Evolutionary conservation across 139 green algal genomes (phyloP), one percentile per base, ranked within the genome.

Genomic region (Desmodesmus armatus): DNA sequence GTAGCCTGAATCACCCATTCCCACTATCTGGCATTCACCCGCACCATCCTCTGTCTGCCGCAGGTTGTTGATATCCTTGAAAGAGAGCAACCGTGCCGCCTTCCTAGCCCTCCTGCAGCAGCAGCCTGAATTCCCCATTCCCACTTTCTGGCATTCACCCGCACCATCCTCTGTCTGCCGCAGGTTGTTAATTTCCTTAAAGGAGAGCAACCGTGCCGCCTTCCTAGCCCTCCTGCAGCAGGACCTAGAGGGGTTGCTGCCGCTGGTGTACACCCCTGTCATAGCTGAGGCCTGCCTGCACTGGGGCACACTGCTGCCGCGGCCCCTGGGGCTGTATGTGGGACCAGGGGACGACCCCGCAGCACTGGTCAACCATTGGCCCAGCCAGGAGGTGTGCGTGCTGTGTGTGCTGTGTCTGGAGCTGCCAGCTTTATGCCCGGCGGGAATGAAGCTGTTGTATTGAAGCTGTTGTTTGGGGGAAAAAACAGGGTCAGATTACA

Each of bases 81-180:
- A 82, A 29, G 87, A 90, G 37, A 70, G 43, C 3, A 80, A 83
- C 69, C 4, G 27, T 33, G 82, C 27, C 35, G 80, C 69, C 5
- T 90, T 90, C n/a, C 77, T 65, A n/a, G 37, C 67, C 0, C 58
- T 90, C 35, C 63, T 90, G 35, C 82, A 86, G 43, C 44, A 55
- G 27, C 75, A 90, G 62, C 40, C 88, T 41, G 76, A 72, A 39
- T 33, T 19, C 27, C 82, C 97, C 53, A 87, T 98, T 47, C 95
- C 95, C 0, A n/a, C n/a, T n/a, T n/a, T n/a, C 91, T 94, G 40
- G 91, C 98, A 25, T 98, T 98, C 91, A 98, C 96, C 0, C 96
- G 96, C 23, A 98, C 94, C 19, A 96, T 98, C n/a, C n/a, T n/a
- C n/a, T n/a, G n/a, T n/a, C n/a, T n/a, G n/a, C 39, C 27, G 80